Base-by-base conservation (phyloP, 768 basidiomycete species). In the Coprinellus micaceus region DNA sequence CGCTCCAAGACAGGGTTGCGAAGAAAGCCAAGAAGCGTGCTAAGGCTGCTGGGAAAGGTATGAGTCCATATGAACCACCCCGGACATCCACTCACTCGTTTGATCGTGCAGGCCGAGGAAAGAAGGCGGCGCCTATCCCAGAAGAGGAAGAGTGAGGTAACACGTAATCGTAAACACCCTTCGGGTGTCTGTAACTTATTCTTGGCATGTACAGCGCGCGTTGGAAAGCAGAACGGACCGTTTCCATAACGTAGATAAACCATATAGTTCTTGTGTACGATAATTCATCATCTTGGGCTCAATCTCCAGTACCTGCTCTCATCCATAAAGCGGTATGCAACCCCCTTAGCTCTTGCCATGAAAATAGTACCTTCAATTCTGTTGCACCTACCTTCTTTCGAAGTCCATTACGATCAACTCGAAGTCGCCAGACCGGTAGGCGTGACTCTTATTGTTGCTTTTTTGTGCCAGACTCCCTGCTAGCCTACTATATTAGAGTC, bases 1-100 rank as follows among this genome's bases (percentile, higher is more conserved):
- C 86, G 21, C 79, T 97, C 22, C 91, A 95, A 74, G 89, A 88
- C 62, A 83, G 90, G 28, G 93, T 91, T 13, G 80, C 88, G 64
- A 83, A 85, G 56, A 94, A 92, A 77, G 91, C 88, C 52, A 88
- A 86, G 4, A 90, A 91, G 3, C 82, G 79, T 19, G 89, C 84
- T 71, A 91, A 86, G 67, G 75, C 77, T 10, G 80, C 83, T 21
- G 71, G 73, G 57, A 70, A 68, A 69, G 69, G 79, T 78, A 37
- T 64, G 72, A 59, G 50, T 17, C 25, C 4, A 10, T 17, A 15
- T 17, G 19, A 25, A 7, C 47, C 5, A 25, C n/a, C 21, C 28
- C 15, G 22, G 4, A 6, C 9, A 30, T 26, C 30, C 13, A 30
- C 24, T 17, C 7, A 21, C 6, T n/a, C 3, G 15, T 4, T 49